Conservation (phyloP, 2,329 filamentous ascomycete genomes). For the Alternaria sp. region DNA sequence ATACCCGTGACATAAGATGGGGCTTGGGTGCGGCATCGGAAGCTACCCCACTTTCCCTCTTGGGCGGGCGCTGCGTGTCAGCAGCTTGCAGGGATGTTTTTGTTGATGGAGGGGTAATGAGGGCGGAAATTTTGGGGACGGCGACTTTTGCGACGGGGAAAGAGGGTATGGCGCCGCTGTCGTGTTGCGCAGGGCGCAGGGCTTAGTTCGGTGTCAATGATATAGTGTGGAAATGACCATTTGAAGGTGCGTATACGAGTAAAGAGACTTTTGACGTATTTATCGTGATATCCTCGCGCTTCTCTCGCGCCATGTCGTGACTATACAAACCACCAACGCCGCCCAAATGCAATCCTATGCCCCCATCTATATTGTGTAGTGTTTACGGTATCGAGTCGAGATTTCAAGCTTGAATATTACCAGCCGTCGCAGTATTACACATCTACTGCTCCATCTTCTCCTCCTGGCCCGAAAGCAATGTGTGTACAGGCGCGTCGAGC, state of each 20-base stretch:
- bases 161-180: neutral
- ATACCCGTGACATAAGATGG: neutral
- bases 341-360: slow-evolving; percentile 22
- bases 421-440: neutral
- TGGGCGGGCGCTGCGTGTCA: neutral
- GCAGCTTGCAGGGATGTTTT: neutral
- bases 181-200: neutral
- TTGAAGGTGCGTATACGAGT: neutral
- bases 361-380: slow-evolving; percentile 18
- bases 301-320: slow-evolving; percentile 1
- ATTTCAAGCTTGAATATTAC: neutral
- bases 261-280: neutral
- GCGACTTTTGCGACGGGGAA: slow-evolving; percentile 8
- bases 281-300: neutral
- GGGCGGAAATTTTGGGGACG: slow-evolving; percentile 2
- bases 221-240: neutral
- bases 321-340: slow-evolving; percentile 25
- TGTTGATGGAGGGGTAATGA: slow-evolving; percentile 16
- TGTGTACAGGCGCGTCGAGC: slow-evolving; percentile 82
- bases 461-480: slow-evolving; percentile 74
- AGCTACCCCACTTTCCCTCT: slow-evolving; percentile 7
- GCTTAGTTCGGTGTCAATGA: neutral
- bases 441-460: slow-evolving; percentile 32
- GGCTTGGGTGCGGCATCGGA: slow-evolving; percentile 3
- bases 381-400: neutral